Evolutionary conservation across 2,329 filamentous ascomycete species (phyloP).

Genomic region (Phoma herbarum): DNA sequence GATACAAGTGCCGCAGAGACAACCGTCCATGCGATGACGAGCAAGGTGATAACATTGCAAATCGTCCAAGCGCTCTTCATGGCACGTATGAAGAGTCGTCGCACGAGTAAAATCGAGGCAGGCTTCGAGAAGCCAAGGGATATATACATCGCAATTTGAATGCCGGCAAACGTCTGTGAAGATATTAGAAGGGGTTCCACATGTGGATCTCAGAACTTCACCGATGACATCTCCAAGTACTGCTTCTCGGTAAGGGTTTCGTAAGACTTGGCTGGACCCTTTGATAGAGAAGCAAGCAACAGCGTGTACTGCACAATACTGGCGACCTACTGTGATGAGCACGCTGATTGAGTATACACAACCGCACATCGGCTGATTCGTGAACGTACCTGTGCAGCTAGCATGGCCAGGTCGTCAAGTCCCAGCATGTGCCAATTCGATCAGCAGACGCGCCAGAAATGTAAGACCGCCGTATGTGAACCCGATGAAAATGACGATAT

Average conservation of each 20-base stretch:
- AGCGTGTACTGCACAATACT: constrained; percentile 32
- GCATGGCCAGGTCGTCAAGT: constrained; percentile 35
- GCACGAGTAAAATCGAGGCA: constrained; percentile 38
- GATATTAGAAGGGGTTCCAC: too few relatives aligned
- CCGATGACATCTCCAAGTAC: constrained; percentile 32
- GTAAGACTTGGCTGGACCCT: constrained; percentile 35
- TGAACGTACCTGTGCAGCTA: constrained; percentile 35
- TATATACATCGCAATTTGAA: constrained; percentile 36
- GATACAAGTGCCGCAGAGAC: constrained; percentile 31
- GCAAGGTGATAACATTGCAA: constrained; percentile 32
- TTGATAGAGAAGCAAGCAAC: constrained; percentile 31
- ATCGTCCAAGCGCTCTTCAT: constrained; percentile 34
- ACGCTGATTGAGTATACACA: neutral
- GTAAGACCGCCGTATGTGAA: constrained; percentile 38
- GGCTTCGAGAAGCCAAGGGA: constrained; percentile 40
- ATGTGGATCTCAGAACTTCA: constrained; percentile 10
- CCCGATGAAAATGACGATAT: constrained; percentile 35
- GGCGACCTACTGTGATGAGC: constrained; percentile 22
- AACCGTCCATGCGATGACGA: constrained; percentile 34
- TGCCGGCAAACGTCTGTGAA: constrained; percentile 25
- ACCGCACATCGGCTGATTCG: too few relatives aligned
- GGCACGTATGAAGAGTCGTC: constrained; percentile 41
- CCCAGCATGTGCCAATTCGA: constrained; percentile 42
- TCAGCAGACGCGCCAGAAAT: constrained; percentile 34
- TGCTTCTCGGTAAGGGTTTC: constrained; percentile 24